Evolutionary conservation across 495 filamentous ascomycete species (phyloP), one percentile per base, ranked within the genome.

Genomic region (Podospora australis): DNA sequence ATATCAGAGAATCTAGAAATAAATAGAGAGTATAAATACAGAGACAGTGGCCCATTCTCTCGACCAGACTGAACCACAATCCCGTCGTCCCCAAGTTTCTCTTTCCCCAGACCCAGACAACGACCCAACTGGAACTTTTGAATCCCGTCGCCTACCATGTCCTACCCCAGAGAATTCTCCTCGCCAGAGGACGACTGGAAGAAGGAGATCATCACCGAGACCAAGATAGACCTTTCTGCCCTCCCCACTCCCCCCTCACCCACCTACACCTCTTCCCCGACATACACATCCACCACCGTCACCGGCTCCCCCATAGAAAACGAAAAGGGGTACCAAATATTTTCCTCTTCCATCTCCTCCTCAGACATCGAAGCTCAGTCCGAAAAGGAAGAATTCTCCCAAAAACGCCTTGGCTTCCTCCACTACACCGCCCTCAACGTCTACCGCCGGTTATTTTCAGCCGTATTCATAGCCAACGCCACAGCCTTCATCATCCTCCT

Each of bases 371-470:
- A 58, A 24, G 59, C 52, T 32, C 59, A 59, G 29, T 9, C n/a
- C 20, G 26, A 46, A 2, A 32, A 48, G 24, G 29, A 52, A 28
- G 44, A 44, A 32, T 39, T 43, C 49, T 46, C 52, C 14, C 52
- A 43, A 39, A 65, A 64, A 40, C 57, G 43, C 11, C 44, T 66
- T 24, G 54, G 53, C 24, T 54, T 57, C 30, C 13, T 64, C 48
- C 63, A 60, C 6, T 66, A 56, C 55, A 53, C 55, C 4, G 45
- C 42, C 36, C 48, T 66, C 41, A 66, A 61, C 42, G 55, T 61
- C 51, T 63, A 66, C 48, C 55, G 58, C 21, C 60, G 63, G 8
- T 58, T 66, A 14, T 66, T 66, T 50, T 59, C 48, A 34, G 16
- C 64, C 29, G 54, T 54, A 29, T 59, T 64, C 48, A 50, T 64